phyloP scores from a whole-genome alignment of 495 filamentous ascomycete genomes.

The Aspergillus steynii region DNA sequence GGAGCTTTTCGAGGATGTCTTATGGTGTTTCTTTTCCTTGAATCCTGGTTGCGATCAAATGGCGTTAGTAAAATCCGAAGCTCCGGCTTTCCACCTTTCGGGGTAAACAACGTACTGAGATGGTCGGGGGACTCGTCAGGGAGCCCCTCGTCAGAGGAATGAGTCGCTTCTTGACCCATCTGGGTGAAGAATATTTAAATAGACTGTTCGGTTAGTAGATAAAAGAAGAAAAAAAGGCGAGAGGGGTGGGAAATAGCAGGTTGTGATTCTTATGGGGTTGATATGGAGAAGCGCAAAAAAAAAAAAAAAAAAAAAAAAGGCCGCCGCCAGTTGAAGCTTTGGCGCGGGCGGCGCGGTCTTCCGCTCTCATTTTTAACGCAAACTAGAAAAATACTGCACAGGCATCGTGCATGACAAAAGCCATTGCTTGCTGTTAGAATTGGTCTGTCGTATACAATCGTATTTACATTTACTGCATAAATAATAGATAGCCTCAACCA shows the following conservation, averaged over 20 bases:
- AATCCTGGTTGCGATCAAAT: neutral
- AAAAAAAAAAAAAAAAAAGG: neutral
- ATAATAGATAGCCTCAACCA: neutral
- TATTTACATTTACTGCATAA: neutral
- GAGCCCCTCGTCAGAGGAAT: neutral
- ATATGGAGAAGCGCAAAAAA: neutral
- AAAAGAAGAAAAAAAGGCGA: neutral
- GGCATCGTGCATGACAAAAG: neutral
- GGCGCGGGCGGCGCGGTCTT: too few species aligned
- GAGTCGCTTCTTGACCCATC: neutral
- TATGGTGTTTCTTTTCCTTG: conserved; percentile 14
- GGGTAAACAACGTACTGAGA: neutral
- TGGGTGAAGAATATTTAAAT: neutral
- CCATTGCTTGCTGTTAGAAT: neutral
- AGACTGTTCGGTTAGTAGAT: neutral
- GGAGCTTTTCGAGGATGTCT: conserved; percentile 2
- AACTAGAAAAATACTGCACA: neutral
- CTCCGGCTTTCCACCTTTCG: neutral
- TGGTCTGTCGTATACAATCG: neutral
- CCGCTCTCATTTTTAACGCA: neutral
- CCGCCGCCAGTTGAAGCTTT: neutral
- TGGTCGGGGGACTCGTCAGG: neutral
- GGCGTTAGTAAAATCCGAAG: neutral
- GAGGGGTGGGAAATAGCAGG: neutral
- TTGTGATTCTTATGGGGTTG: neutral